These are phyloP conservation scores for Phylloporus arenicola DNA, from an alignment of 768 basidiomycete species.

Conservation along the genomic window DNA sequence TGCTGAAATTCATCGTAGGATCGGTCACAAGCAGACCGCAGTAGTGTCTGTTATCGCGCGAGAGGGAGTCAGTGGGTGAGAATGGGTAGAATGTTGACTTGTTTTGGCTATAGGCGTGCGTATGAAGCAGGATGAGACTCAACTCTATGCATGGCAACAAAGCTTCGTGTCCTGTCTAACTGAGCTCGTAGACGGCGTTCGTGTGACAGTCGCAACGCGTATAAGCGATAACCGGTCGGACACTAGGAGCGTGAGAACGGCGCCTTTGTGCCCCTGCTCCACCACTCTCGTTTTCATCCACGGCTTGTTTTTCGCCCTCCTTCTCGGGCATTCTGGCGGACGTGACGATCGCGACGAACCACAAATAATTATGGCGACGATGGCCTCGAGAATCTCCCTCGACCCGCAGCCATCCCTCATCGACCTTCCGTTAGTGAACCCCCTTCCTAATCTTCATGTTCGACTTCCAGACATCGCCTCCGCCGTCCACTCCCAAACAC, in stretches of 20 bases:
- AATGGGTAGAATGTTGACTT: neutral
- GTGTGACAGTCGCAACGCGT: conserved; percentile 7
- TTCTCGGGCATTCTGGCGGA: conserved; percentile 6
- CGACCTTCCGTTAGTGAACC: conserved; percentile 8
- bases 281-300: conserved; percentile 13
- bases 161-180: conserved; percentile 6
- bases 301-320: conserved; percentile 17
- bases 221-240: conserved; percentile 8
- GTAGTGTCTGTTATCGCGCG: neutral
- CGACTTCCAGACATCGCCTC: conserved; percentile 10
- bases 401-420: conserved; percentile 7
- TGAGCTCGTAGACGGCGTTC: neutral
- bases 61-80: neutral
- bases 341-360: conserved; percentile 12
- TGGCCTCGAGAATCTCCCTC: conserved; percentile 15
- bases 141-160: conserved; percentile 1
- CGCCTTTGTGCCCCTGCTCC: conserved; percentile 12
- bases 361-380: conserved; percentile 14
- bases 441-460: conserved; percentile 13
- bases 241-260: conserved; percentile 20
- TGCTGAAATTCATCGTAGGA: too few species aligned
- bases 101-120: neutral
- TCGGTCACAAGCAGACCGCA: neutral
- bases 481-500: conserved; percentile 3
- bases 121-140: neutral